Base-by-base conservation (phyloP, 441 rosid genomes). In the Viola pubescens region DNA sequence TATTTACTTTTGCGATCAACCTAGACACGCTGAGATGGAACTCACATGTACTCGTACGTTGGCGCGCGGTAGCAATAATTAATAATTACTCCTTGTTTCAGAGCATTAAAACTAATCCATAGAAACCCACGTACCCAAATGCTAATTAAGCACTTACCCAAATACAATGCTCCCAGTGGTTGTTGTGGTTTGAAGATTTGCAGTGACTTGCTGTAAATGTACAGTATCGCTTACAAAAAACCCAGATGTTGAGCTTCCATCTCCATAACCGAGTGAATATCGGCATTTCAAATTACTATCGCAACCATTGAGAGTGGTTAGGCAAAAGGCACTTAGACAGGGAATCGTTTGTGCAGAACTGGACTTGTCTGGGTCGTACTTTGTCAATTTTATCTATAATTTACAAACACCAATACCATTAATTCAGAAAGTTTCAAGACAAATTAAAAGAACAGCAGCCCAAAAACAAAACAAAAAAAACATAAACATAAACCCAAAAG, bases 161-260 rank as follows among this genome's bases (percentile, higher is more conserved):
- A 92, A 92, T 67, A 74, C 26, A 52, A 89, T 43, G 60, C 78
- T 79, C n/a, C 89, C 87, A 59, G 84, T 92, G 41, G 76, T 50
- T 58, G 81, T 11, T 41, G 78, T 61, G 16, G 94, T 82, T 71
- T 77, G 78, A 65, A 54, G 77, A 68, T 89, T 75, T 44, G 89
- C 94, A 44, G 85, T 78, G 47, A 73, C 84, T 53, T 59, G 74
- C 49, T 74, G 64, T 57, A 89, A 70, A 51, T 72, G 81, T 60
- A 92, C 59, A 62, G 54, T 50, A 63, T 92, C 97, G 71, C 57
- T 81, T 8, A 92, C 86, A 71, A 82, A 84, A 79, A 68, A 78
- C 55, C 97, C 98, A 67, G 78, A 54, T 46, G 97, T 87, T 34
- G 87, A 72, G 74, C 97, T 92, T 68, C 81, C 83, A 73, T 92